A percentile compares a stretch with the other conserved stretches of the same genome.
Conservation (phyloP, 73 alveolate species). For the Effrenium voratum region DNA sequence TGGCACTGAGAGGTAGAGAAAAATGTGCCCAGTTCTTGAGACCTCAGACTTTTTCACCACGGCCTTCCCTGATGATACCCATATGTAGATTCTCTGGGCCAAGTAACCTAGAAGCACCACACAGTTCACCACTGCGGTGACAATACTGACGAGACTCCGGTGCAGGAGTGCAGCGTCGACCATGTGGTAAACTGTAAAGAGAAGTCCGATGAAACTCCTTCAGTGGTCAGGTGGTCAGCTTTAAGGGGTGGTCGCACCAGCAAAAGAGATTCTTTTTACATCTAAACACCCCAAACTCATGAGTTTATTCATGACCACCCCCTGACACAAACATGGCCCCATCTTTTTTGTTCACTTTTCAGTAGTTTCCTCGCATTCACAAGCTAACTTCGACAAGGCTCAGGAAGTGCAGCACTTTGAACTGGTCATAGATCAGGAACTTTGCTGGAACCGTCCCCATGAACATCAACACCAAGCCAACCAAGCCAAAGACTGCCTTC, state of each 20-base stretch:
- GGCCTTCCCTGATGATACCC: neutral
- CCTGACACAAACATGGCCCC: too few relatives aligned
- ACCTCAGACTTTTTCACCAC: neutral
- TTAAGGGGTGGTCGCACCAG: too few relatives aligned
- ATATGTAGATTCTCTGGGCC: constrained; percentile 3
- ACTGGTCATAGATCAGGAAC: constrained; percentile 12
- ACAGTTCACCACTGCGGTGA: constrained; percentile 31
- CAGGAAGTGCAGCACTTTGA: constrained; percentile 33
- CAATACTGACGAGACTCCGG: neutral
- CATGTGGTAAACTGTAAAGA: constrained; percentile 29
- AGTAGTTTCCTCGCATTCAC: too few relatives aligned
- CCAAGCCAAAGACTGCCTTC: neutral
- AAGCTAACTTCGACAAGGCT: neutral
- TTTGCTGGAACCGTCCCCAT: constrained; percentile 10
- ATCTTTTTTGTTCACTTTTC: too few relatives aligned
- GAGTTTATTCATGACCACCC: too few relatives aligned
- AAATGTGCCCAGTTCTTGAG: neutral
- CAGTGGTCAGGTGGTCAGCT: too few relatives aligned
- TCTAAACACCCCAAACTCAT: too few relatives aligned
- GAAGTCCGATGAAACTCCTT: constrained; percentile 11
- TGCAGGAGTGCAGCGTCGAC: neutral
- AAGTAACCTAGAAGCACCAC: neutral
- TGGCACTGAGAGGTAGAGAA: neutral
- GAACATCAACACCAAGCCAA: neutral
- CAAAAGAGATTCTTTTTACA: too few relatives aligned